phyloP scores from a whole-genome alignment of 192 early-diverging fungal genomes.

The Endogone sp. region DNA sequence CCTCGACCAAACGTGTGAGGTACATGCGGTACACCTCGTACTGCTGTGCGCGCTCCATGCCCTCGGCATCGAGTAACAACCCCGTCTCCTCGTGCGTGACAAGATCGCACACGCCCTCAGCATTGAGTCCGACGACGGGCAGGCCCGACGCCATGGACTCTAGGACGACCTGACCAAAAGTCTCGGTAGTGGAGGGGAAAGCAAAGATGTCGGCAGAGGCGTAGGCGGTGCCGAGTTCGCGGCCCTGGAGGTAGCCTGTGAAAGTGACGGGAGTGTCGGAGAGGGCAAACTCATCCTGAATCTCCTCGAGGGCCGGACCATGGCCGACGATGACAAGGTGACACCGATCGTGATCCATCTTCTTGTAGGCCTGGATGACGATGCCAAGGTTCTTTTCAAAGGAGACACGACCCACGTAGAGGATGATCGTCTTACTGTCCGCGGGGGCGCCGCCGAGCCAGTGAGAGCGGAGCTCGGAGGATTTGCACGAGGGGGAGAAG shows the following conservation, averaged over 20 bases:
- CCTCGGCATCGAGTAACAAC: conserved; percentile 6
- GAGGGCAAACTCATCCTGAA: conserved; percentile 13
- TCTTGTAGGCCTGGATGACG: conserved; percentile 19
- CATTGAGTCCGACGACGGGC: conserved; percentile 22
- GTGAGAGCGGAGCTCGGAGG: conserved; percentile 15
- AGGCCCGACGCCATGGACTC: conserved; percentile 30
- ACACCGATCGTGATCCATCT: conserved; percentile 22
- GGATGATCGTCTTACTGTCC: conserved; percentile 14
- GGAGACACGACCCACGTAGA: conserved; percentile 29
- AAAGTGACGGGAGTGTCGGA: conserved; percentile 21
- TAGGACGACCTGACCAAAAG: conserved; percentile 30
- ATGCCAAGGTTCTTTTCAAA: conserved; percentile 30
- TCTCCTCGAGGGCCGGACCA: conserved; percentile 25
- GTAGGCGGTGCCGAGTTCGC: conserved; percentile 21
- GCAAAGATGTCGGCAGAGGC: conserved; percentile 32
- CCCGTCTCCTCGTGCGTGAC: conserved; percentile 18
- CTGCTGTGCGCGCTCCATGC: not conserved
- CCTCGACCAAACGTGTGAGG: not conserved
- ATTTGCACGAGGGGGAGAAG: conserved; percentile 19
- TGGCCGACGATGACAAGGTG: conserved; percentile 31
- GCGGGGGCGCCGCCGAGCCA: conserved; percentile 6
- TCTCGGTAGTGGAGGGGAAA: conserved; percentile 28
- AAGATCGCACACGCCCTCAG: conserved; percentile 25
- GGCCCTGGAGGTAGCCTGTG: conserved; percentile 22
- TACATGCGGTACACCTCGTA: not conserved